Base-by-base conservation (phyloP, 2,329 filamentous ascomycete species). In the Pseudogymnoascus destructans region DNA sequence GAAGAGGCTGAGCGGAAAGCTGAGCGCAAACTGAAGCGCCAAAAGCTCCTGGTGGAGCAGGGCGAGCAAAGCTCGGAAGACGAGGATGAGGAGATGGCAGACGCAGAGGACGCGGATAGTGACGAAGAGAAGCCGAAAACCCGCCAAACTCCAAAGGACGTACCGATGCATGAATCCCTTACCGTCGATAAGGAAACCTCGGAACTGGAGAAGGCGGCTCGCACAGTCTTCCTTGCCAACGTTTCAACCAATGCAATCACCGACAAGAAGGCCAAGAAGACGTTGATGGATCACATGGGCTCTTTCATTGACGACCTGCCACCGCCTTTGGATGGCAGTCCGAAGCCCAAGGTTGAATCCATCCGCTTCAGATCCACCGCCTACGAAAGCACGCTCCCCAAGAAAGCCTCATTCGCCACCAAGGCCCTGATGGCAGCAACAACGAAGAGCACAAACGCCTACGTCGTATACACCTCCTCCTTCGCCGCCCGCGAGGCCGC, bases 301-400 rank as follows among this genome's bases (percentile, higher is more conserved):
- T 89, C 89, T 0, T 86, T 89, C 66, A 76, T 95, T 55, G 74
- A 77, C 64, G 77, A 70, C 65, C 74, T 74, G 62, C 76, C 72
- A 52, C 71, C 70, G 1, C 74, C 78, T 1, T 66, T 72, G 42
- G 69, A 73, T 60, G 70, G 72, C 40, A 74, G 74, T 17, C 70
- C 73, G 10, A 74, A 77, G 17, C 86, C 88, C 71, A 91, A 87
- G 66, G 77, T 98, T 46, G 88, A 95, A 70, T 95, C 91, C 1
- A 78, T 98, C 61, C 89, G 93, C 19, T 98, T 97, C 77, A 88
- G 93, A 59, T 97, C 92, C 6, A 89, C 90, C 11, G 87, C 93
- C 2, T 97, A 95, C 70, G 80, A 86, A 4, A 80, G 77, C 33
- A 77, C 83, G 13, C 79, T 96, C 59, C 93, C 93, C 55, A 96